A percentile compares a stretch with the other conserved stretches of the same genome.
phyloP scores from a whole-genome alignment of 108 stramenopile genomes.

The Licmophora abbreviata region DNA sequence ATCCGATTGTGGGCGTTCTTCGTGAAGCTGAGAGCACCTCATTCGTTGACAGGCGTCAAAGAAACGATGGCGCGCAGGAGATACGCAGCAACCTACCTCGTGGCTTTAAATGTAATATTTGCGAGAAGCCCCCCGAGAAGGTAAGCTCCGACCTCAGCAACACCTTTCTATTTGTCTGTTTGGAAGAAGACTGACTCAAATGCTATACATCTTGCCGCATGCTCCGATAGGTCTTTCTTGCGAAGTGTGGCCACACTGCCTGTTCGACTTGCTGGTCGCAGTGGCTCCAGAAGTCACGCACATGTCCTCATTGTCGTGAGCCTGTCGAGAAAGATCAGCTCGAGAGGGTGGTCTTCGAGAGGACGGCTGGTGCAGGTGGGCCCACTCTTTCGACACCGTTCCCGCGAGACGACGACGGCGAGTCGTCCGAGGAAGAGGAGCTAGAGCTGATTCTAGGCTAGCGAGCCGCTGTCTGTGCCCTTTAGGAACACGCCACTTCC shows the following conservation, averaged over 20 bases:
- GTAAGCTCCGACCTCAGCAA: slow-evolving; percentile 15
- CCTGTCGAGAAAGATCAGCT: slow-evolving; percentile 24
- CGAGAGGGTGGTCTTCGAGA: slow-evolving; percentile 38
- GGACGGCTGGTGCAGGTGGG: slow-evolving; percentile 10
- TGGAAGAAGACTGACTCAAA: not conserved
- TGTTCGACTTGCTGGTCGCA: slow-evolving; percentile 49
- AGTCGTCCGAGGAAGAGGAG: slow-evolving; percentile 3
- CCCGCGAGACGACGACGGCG: not conserved
- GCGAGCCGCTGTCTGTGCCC: no score
- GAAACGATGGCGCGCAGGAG: not conserved
- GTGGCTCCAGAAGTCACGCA: slow-evolving; percentile 50
- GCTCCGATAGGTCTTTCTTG: slow-evolving; percentile 31
- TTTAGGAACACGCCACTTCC: no score
- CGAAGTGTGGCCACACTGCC: slow-evolving; percentile 53
- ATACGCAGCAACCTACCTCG: not conserved
- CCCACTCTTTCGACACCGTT: slow-evolving; percentile 23
- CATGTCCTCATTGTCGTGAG: slow-evolving; percentile 56
- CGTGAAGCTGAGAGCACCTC: no score
- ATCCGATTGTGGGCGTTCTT: no score
- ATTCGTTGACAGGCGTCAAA: no score
- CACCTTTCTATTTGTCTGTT: not conserved
- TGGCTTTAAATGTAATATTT: slow-evolving; percentile 38
- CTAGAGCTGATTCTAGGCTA: not conserved
- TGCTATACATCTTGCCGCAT: not conserved
- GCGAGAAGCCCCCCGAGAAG: slow-evolving; percentile 23